Base-by-base conservation (phyloP, 352 stramenopile genomes). In the Phytophthora constricta region DNA sequence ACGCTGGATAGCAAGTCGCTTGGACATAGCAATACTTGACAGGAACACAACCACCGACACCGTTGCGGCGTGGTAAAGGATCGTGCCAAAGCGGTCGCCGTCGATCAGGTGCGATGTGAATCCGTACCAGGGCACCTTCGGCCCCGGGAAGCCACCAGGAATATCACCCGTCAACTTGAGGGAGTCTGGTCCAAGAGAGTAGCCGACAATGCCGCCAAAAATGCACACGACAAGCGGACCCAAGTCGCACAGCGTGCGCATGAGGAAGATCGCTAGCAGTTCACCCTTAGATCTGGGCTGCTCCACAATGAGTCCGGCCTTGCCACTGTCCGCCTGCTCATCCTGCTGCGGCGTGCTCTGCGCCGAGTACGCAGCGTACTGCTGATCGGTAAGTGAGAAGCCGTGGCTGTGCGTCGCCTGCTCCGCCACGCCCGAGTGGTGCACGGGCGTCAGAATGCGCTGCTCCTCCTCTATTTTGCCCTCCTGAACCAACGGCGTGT, bases 1-100 rank as follows among this genome's bases (percentile, higher is more conserved):
- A 48, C 87, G 84, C 53, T 80, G 74, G n/a, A 80, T 75, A 2
- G 86, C 88, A 0, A 96, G 65, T 25, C 79, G 74, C 60, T 96
- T 95, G 55, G 83, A 75, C 75, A 97, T 93, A 5, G 86, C 83
- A 68, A 96, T 90, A 49, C 76, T 90, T 39, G 93, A 87, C 70
- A 96, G 86, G 72, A 91, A 96, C 2, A 87, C 84, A 13, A 97
- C 73, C 53, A 96, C 65, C 2, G 64, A 68, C 51, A 94, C 93
- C 26, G 71, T 77, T 3, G 92, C 23, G 7, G 85, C 70, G 20
- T 85, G 58, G 33, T 80, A 17, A 7, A 86, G 45, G 23, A 95
- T 68, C 9, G 72, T 39, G 7, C 47, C 53, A 34, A 89, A 74
- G 2, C 75, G 68, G 27, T 77, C 65, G 13, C 65, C 59, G 14